Evolutionary conservation across 2,329 filamentous ascomycete genomes (phyloP).

Genomic region (Trichoderma sp.): DNA sequence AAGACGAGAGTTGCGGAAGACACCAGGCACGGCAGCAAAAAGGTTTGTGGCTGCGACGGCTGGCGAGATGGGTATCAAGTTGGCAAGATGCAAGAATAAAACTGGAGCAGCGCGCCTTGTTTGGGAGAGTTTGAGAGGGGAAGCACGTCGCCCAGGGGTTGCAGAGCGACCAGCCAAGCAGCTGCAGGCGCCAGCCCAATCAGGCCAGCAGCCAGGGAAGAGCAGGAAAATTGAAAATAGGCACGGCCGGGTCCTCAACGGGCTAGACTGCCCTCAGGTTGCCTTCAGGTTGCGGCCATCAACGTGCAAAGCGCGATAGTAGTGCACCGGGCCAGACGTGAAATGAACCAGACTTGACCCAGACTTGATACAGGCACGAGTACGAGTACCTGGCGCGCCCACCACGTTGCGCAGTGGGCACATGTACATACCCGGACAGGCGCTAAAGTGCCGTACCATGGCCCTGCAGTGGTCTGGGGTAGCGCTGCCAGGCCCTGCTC

Average conservation of each 20-base stretch:
- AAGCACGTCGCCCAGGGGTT: conserved; percentile 11
- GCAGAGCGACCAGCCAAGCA: not conserved
- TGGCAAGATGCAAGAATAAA: not conserved
- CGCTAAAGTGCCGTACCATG: conserved; percentile 12
- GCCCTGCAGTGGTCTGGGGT: conserved; percentile 21
- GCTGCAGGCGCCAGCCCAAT: not conserved
- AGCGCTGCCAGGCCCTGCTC: conserved; percentile 19
- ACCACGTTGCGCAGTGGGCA: not conserved
- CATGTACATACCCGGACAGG: not conserved
- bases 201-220: not conserved
- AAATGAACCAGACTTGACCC: not conserved
- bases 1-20: not conserved
- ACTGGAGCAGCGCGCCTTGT: conserved; percentile 16
- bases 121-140: conserved; percentile 14
- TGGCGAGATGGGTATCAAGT: conserved; percentile 16
- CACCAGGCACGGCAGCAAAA: conserved; percentile 7
- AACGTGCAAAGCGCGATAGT: not conserved
- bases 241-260: not conserved
- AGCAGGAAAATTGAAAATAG: not conserved
- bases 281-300: conserved; percentile 16
- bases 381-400: not conserved
- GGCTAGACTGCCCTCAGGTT: not conserved
- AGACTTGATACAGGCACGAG: not conserved
- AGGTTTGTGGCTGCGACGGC: conserved; percentile 19
- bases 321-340: no score